Evolutionary conservation across 805 yeast genomes (phyloP).

Genomic region (Tetrapisispora fleetii): DNA sequence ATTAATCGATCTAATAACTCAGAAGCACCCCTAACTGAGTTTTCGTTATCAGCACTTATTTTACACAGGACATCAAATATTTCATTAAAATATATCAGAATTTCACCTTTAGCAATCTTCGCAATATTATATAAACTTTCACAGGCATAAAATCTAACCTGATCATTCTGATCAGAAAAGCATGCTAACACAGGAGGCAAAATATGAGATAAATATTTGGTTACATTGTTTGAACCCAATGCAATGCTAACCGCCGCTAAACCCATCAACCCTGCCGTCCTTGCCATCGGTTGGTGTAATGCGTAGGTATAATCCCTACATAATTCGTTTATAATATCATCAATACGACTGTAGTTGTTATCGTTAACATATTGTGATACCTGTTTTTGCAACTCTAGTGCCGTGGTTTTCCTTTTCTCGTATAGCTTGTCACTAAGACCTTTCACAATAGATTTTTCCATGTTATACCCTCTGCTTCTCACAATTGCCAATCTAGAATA

Average conservation of each 20-base stretch:
- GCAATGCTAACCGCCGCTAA: conserved; percentile 95
- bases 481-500: no score
- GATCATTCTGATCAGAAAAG: conserved; percentile 94
- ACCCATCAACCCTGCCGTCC: conserved; percentile 94
- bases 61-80: conserved; percentile 87
- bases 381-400: conserved; percentile 65
- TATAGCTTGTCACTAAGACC: conserved; percentile 67
- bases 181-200: conserved; percentile 91
- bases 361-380: conserved; percentile 49
- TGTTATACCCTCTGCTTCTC: neutral
- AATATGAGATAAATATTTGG: conserved; percentile 71
- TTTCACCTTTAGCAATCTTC: conserved; percentile 93
- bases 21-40: conserved; percentile 90
- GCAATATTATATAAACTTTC: conserved; percentile 93
- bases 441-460: conserved; percentile 54
- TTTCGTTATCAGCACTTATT: conserved; percentile 82
- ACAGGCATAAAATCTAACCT: conserved; percentile 94
- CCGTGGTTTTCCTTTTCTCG: conserved; percentile 71
- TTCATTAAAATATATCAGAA: conserved; percentile 83
- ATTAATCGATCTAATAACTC: conserved; percentile 82
- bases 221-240: conserved; percentile 73
- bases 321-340: conserved; percentile 56
- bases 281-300: conserved; percentile 73
- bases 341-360: conserved; percentile 30
- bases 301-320: conserved; percentile 72